Evolutionary conservation across 768 basidiomycete species (phyloP).

Genomic region (Clathrus columnatus): DNA sequence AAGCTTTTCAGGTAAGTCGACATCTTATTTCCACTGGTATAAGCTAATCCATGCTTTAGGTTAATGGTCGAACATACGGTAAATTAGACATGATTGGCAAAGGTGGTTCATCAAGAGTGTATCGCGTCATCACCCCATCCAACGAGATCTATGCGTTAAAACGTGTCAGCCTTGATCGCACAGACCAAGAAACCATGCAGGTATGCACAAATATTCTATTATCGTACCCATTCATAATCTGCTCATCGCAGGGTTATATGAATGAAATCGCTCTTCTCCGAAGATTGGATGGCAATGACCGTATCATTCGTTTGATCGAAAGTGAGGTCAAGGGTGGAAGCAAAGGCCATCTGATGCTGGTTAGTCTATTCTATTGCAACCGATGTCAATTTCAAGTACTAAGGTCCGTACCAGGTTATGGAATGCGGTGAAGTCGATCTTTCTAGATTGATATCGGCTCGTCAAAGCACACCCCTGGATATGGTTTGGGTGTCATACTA

Average conservation of each 20-base stretch:
- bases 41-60: constrained; percentile 27
- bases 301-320: constrained; percentile 88
- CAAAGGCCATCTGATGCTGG: constrained; percentile 66
- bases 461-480: constrained; percentile 75
- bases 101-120: constrained; percentile 94
- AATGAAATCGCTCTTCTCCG: constrained; percentile 93
- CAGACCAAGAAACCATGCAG: constrained; percentile 79
- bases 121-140: constrained; percentile 69
- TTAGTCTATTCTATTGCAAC: neutral
- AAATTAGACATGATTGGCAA: constrained; percentile 86
- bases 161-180: constrained; percentile 81
- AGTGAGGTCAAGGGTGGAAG: constrained; percentile 77
- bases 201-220: neutral
- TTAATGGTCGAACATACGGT: constrained; percentile 78
- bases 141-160: constrained; percentile 88
- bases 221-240: neutral
- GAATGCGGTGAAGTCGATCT: constrained; percentile 91
- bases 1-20: neutral
- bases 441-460: constrained; percentile 72
- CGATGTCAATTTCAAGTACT: neutral
- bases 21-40: neutral
- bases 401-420: constrained; percentile 54
- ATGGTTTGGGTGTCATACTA: constrained; percentile 94
- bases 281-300: constrained; percentile 85
- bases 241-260: constrained; percentile 55